Percentiles rank a stretch among this genome's conserved stretches.
phyloP scores from a whole-genome alignment of 1,139 yeast genomes.

The Diutina mesorugosa region DNA sequence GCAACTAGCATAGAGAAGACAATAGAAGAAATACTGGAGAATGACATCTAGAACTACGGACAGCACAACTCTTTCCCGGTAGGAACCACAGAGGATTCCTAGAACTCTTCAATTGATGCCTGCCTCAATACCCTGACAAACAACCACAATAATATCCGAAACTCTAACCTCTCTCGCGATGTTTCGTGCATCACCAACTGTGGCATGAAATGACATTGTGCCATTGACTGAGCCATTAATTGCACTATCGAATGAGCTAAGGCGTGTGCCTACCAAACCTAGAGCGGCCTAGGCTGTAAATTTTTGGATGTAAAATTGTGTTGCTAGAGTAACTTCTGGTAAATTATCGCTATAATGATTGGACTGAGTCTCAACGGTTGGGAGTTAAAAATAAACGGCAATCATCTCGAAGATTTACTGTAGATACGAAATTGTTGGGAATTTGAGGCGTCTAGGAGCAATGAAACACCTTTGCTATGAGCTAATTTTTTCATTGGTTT shows the following conservation, averaged over 20 bases:
- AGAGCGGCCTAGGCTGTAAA: background rate
- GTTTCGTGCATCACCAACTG: background rate
- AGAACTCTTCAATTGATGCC: background rate
- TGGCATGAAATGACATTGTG: background rate
- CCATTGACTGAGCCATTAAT: background rate
- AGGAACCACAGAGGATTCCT: too few relatives aligned
- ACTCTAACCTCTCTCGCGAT: background rate
- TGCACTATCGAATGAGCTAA: background rate
- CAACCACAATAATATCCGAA: background rate
- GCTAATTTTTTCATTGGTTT: too few relatives aligned
- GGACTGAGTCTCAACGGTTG: background rate
- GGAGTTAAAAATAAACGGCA: too few relatives aligned
- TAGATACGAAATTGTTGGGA: background rate
- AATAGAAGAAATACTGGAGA: too few relatives aligned
- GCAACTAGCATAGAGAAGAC: background rate
- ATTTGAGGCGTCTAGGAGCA: background rate
- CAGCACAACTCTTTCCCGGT: too few relatives aligned
- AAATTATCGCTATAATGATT: background rate
- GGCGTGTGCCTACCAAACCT: background rate
- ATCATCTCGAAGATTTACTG: background rate
- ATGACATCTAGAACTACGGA: too few relatives aligned
- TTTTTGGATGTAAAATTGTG: background rate
- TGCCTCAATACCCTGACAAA: background rate
- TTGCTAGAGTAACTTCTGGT: background rate
- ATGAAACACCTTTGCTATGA: too few relatives aligned